Evolutionary conservation across 768 basidiomycete genomes (phyloP).

Genomic region (Boletus pseudo-olivaceus): DNA sequence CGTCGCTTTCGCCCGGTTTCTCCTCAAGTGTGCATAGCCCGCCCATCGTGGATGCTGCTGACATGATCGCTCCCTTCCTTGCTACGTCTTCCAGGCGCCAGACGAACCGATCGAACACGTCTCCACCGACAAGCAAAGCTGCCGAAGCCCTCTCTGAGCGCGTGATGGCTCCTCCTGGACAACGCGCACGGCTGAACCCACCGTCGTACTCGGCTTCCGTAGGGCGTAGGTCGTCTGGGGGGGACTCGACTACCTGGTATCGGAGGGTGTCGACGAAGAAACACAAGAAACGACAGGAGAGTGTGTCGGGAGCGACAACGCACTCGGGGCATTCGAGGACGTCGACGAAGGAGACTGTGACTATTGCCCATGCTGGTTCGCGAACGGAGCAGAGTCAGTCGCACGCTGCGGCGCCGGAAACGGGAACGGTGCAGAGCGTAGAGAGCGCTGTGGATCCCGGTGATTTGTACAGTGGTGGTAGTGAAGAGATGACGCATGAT

Average conservation of each 20-base stretch:
- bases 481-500: not conserved
- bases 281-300: not conserved
- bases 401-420: not conserved
- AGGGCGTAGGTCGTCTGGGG: not conserved
- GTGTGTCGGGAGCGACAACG: slow-evolving; percentile 5
- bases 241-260: no score
- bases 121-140: not conserved
- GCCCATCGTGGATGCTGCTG: slow-evolving; percentile 15
- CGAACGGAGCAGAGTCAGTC: not conserved
- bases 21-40: not conserved
- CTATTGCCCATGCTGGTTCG: not conserved
- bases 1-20: not conserved
- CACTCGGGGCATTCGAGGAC: slow-evolving; percentile 10
- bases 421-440: not conserved
- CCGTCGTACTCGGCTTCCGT: slow-evolving; percentile 22
- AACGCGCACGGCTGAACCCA: slow-evolving; percentile 24
- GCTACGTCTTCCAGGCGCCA: slow-evolving; percentile 4
- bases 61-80: slow-evolving; percentile 25
- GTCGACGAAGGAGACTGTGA: slow-evolving; percentile 1
- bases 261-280: slow-evolving; percentile 2
- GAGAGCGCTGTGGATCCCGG: not conserved
- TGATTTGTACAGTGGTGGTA: not conserved
- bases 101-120: not conserved
- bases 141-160: slow-evolving; percentile 5
- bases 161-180: not conserved